phyloP scores from a whole-genome alignment of 495 filamentous ascomycete species.

The Evansstolkia leycettana region DNA sequence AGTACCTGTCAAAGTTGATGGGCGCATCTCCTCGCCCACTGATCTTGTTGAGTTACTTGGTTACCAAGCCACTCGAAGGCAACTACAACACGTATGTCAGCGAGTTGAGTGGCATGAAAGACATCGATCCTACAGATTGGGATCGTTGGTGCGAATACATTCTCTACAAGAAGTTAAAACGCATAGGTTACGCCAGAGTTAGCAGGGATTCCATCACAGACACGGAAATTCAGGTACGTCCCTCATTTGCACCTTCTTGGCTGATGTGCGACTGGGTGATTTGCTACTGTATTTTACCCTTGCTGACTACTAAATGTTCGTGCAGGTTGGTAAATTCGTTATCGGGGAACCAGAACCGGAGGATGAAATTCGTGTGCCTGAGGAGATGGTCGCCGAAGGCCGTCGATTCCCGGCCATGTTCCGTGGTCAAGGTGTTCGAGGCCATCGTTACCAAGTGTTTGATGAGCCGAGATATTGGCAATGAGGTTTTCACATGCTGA shows the following conservation, averaged over 20 bases:
- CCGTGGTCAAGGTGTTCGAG: constrained; percentile 73
- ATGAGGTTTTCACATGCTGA: constrained; percentile 8
- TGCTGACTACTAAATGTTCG: constrained; percentile 10
- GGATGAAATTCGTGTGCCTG: constrained; percentile 43
- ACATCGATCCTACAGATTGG: constrained; percentile 90
- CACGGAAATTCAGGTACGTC: constrained; percentile 79
- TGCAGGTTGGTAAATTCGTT: constrained; percentile 81
- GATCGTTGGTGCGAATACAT: constrained; percentile 99
- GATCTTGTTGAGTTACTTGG: constrained; percentile 83
- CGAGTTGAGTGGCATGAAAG: constrained; percentile 77
- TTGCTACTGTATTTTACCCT: not conserved
- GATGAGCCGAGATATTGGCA: constrained; percentile 73
- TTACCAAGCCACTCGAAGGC: constrained; percentile 78
- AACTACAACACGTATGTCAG: constrained; percentile 98
- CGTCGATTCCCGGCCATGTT: constrained; percentile 83
- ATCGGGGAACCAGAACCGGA: constrained; percentile 59
- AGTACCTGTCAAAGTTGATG: constrained; percentile 86
- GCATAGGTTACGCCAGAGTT: constrained; percentile 82
- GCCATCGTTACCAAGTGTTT: constrained; percentile 93
- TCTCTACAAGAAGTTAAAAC: constrained; percentile 77
- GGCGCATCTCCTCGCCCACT: constrained; percentile 65
- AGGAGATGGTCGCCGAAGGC: constrained; percentile 59
- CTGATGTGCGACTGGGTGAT: not conserved
- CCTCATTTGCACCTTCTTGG: not conserved
- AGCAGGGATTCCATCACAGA: constrained; percentile 88